Evolutionary conservation across 1,284 basidiomycete species (phyloP).

Genomic region (Vanrija humicola): DNA sequence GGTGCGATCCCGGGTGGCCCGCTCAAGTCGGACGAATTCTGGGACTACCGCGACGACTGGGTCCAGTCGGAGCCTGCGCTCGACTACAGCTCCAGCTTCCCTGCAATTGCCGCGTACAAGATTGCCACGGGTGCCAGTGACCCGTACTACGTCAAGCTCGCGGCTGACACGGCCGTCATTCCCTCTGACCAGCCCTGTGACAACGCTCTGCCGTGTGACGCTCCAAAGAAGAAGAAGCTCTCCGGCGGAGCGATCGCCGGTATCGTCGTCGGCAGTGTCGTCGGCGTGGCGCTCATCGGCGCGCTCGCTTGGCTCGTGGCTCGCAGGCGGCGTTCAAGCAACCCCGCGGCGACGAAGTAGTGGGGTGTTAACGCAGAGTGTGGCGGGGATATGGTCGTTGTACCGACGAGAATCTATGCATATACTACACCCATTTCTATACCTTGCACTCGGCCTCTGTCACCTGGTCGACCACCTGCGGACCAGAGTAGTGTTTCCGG

Average conservation of each 20-base stretch:
- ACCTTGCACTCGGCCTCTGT: no score
- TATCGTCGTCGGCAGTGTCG: constrained; percentile 66
- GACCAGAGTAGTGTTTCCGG: constrained; percentile 27
- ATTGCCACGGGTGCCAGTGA: constrained; percentile 50
- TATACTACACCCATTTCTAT: no score
- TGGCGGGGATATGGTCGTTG: no score
- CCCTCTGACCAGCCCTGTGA: constrained; percentile 73
- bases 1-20: constrained; percentile 88
- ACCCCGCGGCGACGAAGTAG: no score
- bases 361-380: no score
- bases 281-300: constrained; percentile 44
- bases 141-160: constrained; percentile 69
- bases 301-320: no score
- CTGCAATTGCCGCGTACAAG: constrained; percentile 66
- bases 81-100: constrained; percentile 74
- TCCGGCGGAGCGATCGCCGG: constrained; percentile 56
- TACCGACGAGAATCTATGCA: no score
- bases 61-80: constrained; percentile 36
- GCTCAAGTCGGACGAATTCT: constrained; percentile 67
- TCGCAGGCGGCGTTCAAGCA: no score
- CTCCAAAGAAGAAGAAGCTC: constrained; percentile 46
- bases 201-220: constrained; percentile 58
- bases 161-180: constrained; percentile 63
- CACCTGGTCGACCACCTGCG: constrained; percentile 2
- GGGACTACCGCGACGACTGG: constrained; percentile 64